Conservation (phyloP, 352 stramenopile genomes). For the Phytopythium sindhum region DNA sequence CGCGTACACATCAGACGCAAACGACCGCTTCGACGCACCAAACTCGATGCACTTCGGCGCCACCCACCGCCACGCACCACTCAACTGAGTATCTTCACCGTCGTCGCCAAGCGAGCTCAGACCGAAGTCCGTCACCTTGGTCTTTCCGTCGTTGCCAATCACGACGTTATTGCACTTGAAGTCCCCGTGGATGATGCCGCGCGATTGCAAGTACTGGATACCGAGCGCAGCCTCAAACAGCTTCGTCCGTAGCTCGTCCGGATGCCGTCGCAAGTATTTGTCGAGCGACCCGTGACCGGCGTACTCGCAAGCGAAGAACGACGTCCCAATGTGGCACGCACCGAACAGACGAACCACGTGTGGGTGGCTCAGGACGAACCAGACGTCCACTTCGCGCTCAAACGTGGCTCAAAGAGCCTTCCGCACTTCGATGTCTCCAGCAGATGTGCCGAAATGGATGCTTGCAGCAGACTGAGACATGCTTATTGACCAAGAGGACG, state of each 20-base stretch:
- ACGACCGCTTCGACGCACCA: neutral
- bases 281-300: constrained; percentile 10
- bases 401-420: neutral
- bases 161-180: constrained; percentile 16
- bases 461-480: neutral
- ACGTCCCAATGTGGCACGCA: constrained; percentile 8
- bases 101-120: neutral
- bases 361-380: constrained; percentile 9
- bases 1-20: neutral
- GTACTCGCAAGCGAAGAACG: constrained; percentile 15
- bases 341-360: constrained; percentile 12
- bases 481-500: neutral
- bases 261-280: constrained; percentile 7
- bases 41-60: neutral
- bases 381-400: constrained; percentile 14
- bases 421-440: neutral
- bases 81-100: constrained; percentile 6
- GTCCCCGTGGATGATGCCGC: constrained; percentile 61
- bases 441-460: too few species aligned
- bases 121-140: constrained; percentile 9
- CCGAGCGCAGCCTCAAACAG: constrained; percentile 30
- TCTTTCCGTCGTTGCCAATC: neutral
- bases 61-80: neutral
- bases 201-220: constrained; percentile 43
- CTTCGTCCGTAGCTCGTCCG: constrained; percentile 12